These are phyloP conservation scores for Hyphopichia pseudoburtonii DNA, from an alignment of 1,139 yeast species.

Conservation along the genomic window DNA sequence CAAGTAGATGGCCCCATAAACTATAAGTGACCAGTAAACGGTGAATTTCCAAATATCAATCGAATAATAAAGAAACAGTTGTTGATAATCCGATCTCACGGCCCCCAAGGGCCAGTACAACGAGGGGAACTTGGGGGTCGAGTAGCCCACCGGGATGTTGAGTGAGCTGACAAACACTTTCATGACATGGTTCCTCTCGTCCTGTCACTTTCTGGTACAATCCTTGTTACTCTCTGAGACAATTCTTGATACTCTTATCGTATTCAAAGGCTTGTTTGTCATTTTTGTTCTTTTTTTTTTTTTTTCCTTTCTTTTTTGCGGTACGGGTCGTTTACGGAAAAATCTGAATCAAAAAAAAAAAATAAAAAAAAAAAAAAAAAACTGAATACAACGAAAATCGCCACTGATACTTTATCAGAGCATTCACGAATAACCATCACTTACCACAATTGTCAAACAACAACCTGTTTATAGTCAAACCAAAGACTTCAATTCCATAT, in stretches of 20 bases:
- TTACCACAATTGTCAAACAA: too few species aligned
- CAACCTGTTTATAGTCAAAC: too few species aligned
- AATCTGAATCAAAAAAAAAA: background rate
- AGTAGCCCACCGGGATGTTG: constrained; percentile 76
- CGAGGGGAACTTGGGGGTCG: constrained; percentile 78
- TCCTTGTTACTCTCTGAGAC: too few species aligned
- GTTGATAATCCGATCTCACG: constrained; percentile 38
- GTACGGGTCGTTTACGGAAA: background rate
- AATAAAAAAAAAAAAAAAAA: background rate
- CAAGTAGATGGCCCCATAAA: constrained; percentile 61
- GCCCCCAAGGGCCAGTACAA: constrained; percentile 69
- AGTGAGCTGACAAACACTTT: constrained; percentile 39
- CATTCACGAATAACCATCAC: too few species aligned
- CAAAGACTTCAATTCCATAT: too few species aligned
- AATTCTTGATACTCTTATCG: too few species aligned
- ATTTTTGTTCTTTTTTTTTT: background rate
- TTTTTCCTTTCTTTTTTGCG: background rate
- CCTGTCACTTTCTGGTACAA: too few species aligned
- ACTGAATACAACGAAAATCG: background rate
- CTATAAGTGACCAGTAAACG: constrained; percentile 73
- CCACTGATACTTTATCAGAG: too few species aligned
- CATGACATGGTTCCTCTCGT: constrained; percentile 19
- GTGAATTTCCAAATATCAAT: constrained; percentile 86
- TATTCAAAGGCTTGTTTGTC: background rate
- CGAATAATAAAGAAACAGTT: constrained; percentile 65